Conservation (phyloP, 352 stramenopile species). For the Pythium folliculosum region DNA sequence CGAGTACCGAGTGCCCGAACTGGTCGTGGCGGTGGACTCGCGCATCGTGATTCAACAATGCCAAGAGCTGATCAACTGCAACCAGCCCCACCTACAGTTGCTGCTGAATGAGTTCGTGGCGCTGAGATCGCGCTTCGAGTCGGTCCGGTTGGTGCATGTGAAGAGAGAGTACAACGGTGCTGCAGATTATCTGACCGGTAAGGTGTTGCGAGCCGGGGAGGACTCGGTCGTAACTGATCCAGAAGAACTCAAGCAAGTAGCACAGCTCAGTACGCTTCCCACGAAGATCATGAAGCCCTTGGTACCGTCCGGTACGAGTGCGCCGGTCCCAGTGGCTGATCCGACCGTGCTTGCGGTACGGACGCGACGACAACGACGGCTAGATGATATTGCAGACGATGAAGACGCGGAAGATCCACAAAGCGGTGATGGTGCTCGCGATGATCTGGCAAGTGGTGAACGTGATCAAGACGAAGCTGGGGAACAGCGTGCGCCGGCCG, state of each 20-base stretch:
- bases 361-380: too few relatives aligned
- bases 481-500: too few relatives aligned
- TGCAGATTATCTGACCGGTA: conserved; percentile 1
- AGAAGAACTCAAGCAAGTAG: not conserved
- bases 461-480: too few relatives aligned
- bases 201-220: not conserved
- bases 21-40: not conserved
- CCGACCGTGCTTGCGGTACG: too few relatives aligned
- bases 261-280: not conserved
- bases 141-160: not conserved
- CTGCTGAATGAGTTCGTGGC: not conserved
- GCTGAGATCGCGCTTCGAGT: not conserved
- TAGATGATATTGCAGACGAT: too few relatives aligned
- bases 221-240: not conserved
- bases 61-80: not conserved
- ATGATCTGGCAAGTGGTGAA: too few relatives aligned
- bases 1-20: not conserved
- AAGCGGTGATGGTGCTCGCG: too few relatives aligned
- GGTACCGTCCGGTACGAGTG: too few relatives aligned
- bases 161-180: conserved; percentile 12
- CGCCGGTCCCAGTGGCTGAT: too few relatives aligned
- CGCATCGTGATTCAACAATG: not conserved
- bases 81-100: not conserved
- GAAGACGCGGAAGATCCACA: too few relatives aligned
- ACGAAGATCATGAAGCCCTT: not conserved